Conservation (phyloP, 2,329 filamentous ascomycete genomes). For the Calycina herbarum region DNA sequence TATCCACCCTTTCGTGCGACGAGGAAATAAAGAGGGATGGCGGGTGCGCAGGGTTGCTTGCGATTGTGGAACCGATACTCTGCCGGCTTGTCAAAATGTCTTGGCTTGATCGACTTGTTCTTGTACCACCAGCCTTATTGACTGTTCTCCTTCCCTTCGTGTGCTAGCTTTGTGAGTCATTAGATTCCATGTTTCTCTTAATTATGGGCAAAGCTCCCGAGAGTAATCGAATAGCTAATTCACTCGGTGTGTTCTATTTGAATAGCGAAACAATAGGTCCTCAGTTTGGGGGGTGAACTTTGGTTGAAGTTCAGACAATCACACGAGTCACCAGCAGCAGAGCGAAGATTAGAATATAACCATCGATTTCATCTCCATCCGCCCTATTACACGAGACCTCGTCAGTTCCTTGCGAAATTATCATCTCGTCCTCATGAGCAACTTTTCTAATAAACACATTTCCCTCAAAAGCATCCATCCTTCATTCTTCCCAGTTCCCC, state of each 20-base stretch:
- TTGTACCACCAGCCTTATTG: neutral
- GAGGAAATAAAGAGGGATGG: neutral
- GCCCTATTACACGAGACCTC: neutral
- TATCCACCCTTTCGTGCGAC: neutral
- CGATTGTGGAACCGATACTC: neutral
- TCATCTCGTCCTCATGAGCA: neutral
- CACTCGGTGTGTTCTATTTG: too few relatives aligned
- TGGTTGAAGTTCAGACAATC: neutral
- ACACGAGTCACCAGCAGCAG: neutral
- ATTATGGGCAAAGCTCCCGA: too few relatives aligned
- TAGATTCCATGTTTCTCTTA: too few relatives aligned
- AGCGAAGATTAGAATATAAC: neutral
- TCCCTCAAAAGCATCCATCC: neutral
- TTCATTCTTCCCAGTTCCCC: neutral
- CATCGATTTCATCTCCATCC: neutral
- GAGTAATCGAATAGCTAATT: too few relatives aligned
- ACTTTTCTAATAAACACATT: conserved; percentile 1
- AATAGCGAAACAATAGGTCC: too few relatives aligned
- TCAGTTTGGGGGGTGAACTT: too few relatives aligned
- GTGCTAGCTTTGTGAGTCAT: neutral
- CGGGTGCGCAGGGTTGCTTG: neutral
- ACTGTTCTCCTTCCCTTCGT: neutral
- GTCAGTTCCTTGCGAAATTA: conserved; percentile 1
- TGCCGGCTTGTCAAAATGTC: neutral
- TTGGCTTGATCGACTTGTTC: neutral